Evolutionary conservation across 257 asterid genomes (phyloP).

Genomic region (Cinchona pubescens): DNA sequence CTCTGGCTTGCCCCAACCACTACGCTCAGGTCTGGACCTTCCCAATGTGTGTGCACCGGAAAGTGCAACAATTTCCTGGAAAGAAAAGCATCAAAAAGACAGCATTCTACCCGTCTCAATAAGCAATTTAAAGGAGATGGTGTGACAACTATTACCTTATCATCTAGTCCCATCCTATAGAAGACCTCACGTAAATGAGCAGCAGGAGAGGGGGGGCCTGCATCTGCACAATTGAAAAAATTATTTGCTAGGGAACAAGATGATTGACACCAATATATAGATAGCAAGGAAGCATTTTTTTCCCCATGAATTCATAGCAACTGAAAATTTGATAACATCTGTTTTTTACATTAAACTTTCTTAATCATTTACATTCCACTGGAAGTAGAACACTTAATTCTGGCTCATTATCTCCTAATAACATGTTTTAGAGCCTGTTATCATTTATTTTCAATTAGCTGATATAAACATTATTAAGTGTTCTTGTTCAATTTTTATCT

Average conservation of each 20-base stretch:
- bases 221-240: slow-evolving; percentile 52
- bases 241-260: slow-evolving; percentile 3
- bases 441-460: too few species aligned
- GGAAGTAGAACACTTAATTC: too few species aligned
- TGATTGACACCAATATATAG: not conserved
- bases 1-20: slow-evolving; percentile 99
- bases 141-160: slow-evolving; percentile 53
- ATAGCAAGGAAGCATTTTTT: not conserved
- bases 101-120: slow-evolving; percentile 9
- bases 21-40: slow-evolving; percentile 94
- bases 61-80: slow-evolving; percentile 96
- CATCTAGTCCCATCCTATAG: slow-evolving; percentile 87
- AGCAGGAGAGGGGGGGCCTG: slow-evolving; percentile 98
- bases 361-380: not conserved
- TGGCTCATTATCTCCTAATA: not conserved
- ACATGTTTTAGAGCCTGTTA: too few species aligned
- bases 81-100: slow-evolving; percentile 18
- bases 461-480: too few species aligned
- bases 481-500: too few species aligned
- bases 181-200: slow-evolving; percentile 89
- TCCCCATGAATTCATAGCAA: not conserved
- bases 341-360: not conserved
- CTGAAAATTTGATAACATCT: too few species aligned
- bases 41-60: slow-evolving; percentile 99
- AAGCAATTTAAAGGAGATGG: slow-evolving; percentile 10